These are phyloP conservation scores for Malbranchea cinnamomea DNA, from an alignment of 2,329 filamentous ascomycete genomes.

Conservation along the genomic window DNA sequence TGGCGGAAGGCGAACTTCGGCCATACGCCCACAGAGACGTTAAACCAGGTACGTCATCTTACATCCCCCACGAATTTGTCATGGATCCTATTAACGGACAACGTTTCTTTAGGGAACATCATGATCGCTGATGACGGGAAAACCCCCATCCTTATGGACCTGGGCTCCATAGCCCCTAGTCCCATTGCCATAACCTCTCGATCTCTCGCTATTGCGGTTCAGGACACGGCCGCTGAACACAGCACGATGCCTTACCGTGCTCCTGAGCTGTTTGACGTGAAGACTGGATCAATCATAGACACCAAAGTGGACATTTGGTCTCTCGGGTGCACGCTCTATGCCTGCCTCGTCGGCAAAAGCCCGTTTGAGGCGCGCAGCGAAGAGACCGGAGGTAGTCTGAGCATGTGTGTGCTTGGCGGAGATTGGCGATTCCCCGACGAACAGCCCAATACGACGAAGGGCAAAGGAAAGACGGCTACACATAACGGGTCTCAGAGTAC, in stretches of 20 bases:
- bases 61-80: not conserved
- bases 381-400: conserved; percentile 86
- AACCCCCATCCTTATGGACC: conserved; percentile 89
- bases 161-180: conserved; percentile 77
- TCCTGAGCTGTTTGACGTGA: conserved; percentile 94
- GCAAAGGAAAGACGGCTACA: conserved; percentile 35
- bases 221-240: conserved; percentile 90
- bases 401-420: conserved; percentile 79
- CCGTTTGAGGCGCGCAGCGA: conserved; percentile 93
- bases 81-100: not conserved
- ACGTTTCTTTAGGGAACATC: conserved; percentile 54
- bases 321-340: conserved; percentile 91
- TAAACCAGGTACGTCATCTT: conserved; percentile 69
- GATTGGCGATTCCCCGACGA: conserved; percentile 97
- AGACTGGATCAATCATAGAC: conserved; percentile 80
- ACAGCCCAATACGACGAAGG: conserved; percentile 43
- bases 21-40: conserved; percentile 94
- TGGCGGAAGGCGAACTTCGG: conserved; percentile 51
- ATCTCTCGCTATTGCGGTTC: conserved; percentile 77
- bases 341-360: conserved; percentile 88
- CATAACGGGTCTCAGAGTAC: conserved; percentile 16
- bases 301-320: conserved; percentile 98
- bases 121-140: conserved; percentile 92
- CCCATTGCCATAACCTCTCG: conserved; percentile 82
- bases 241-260: conserved; percentile 97